Evolutionary conservation across 2,329 filamentous ascomycete genomes (phyloP), one percentile per base, ranked within the genome.

Genomic region (Diaporthe ampelina): DNA sequence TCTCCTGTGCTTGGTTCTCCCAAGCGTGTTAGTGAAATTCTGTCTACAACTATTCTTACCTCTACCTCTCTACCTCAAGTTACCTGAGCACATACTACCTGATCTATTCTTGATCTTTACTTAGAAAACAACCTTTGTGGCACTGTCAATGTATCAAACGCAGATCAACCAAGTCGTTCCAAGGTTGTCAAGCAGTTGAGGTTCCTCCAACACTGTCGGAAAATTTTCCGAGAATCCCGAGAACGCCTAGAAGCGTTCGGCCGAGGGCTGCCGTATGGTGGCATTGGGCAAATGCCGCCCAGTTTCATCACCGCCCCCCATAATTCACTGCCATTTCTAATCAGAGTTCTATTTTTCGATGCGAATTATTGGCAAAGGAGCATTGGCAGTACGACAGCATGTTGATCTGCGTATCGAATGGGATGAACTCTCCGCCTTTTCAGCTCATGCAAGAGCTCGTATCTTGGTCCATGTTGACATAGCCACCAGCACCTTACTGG

Each of bases 141-240:
- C 35, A 19, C n/a, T 61, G 57, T 26, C 35, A 5, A 11, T 24
- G 8, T 15, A 32, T 21, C 56, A 59, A 24, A 40, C 13, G 37
- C 37, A 40, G 37, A 40, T 0, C n/a, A 61, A 6, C 35, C 57
- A 40, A 26, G 57, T 5, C 19, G 29, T 32, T 32, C 29, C 29
- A 32, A 32, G 29, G 24, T 37, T 59, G 8, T 58, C 26, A 43
- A 21, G n/a, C 57, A 61, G 35, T 43, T 2, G 17, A 43, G 3
- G n/a, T 29, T 24, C 0, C 56, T 61, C 13, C 19, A 5, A 61
- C 6, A 19, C 11, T 15, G n/a, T 61, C 57, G 57, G 57, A 43
- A 35, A 19, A 61, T 61, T 61, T 61, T 17, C 57, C 57, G 57
- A 61, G 57, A 35, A 61, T 26, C 57, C 57, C 57, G 57, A 61